Percentiles rank a stretch among this genome's conserved stretches.
Evolutionary conservation across 2,329 filamentous ascomycete genomes (phyloP).

Genomic region (Cryphonectria naterciae): DNA sequence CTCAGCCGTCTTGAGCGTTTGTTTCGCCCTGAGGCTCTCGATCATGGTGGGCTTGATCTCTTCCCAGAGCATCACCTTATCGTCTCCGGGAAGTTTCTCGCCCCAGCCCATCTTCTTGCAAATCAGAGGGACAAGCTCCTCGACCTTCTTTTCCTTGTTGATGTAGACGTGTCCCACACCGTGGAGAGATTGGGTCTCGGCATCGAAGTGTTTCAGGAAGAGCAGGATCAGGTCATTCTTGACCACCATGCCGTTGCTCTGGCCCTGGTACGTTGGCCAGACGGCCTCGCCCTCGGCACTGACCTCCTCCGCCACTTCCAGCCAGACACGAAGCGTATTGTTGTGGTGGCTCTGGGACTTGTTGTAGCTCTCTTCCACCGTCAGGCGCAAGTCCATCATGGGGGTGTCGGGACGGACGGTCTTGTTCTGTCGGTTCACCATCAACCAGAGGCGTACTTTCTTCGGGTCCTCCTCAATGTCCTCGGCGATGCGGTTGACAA

Average conservation of each 20-base stretch:
- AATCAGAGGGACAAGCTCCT: constrained; percentile 79
- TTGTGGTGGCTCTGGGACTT: constrained; percentile 64
- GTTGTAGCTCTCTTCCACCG: constrained; percentile 69
- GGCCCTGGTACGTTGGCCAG: constrained; percentile 69
- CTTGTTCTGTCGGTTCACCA: constrained; percentile 99
- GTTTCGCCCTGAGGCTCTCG: constrained; percentile 88
- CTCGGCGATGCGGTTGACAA: constrained; percentile 70
- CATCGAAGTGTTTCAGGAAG: constrained; percentile 91
- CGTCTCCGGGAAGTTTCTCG: constrained; percentile 67
- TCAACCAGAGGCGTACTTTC: constrained; percentile 84
- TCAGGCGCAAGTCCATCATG: constrained; percentile 76
- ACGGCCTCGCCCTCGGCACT: constrained; percentile 69
- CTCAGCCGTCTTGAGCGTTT: constrained; percentile 86
- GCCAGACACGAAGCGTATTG: constrained; percentile 81
- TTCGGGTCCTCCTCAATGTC: constrained; percentile 71
- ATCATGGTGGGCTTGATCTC: constrained; percentile 99
- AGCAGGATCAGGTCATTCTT: constrained; percentile 74
- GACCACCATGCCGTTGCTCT: constrained; percentile 59
- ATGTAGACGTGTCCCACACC: constrained; percentile 88
- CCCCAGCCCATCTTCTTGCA: constrained; percentile 85
- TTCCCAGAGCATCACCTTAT: constrained; percentile 77
- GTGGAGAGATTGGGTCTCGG: constrained; percentile 71
- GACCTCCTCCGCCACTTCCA: constrained; percentile 74
- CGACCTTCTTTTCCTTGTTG: constrained; percentile 82
- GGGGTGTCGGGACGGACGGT: constrained; percentile 90